Conservation (phyloP, 108 stramenopile genomes). For the Nitzschia inconspicua region DNA sequence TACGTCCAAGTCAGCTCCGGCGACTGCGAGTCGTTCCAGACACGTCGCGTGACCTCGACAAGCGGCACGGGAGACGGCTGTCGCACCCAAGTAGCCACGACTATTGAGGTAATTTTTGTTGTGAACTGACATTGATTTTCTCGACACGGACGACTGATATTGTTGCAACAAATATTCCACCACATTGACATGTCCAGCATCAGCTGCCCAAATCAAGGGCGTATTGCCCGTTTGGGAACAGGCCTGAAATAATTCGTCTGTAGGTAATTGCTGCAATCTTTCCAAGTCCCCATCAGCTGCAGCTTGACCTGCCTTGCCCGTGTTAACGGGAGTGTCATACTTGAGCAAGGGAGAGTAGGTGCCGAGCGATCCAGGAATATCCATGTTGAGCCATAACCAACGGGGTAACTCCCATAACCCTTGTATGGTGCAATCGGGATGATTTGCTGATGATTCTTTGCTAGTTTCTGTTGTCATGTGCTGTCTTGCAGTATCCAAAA, state of each 20-base stretch:
- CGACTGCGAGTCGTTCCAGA: slow-evolving; percentile 10
- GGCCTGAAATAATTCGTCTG: slow-evolving; percentile 7
- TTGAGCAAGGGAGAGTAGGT: neutral
- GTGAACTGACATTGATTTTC: neutral
- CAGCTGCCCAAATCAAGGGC: slow-evolving; percentile 51
- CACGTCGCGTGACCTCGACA: slow-evolving; percentile 26
- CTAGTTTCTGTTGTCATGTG: neutral
- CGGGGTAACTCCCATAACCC: slow-evolving; percentile 11
- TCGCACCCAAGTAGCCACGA: slow-evolving; percentile 42
- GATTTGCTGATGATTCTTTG: neutral
- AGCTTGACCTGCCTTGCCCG: slow-evolving; percentile 10
- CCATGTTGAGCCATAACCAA: slow-evolving; percentile 16
- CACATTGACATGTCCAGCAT: slow-evolving; percentile 22
- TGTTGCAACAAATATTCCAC: slow-evolving; percentile 8
- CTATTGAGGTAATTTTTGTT: slow-evolving; percentile 9
- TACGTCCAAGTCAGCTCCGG: slow-evolving; percentile 20
- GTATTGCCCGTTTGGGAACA: slow-evolving; percentile 32
- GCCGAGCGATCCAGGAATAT: slow-evolving; percentile 19
- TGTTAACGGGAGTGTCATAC: too few species aligned
- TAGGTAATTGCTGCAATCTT: neutral
- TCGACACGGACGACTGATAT: neutral
- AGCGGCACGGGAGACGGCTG: slow-evolving; percentile 42
- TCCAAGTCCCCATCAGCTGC: slow-evolving; percentile 23
- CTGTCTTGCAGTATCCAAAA: slow-evolving; percentile 16
- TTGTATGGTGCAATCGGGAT: slow-evolving; percentile 19